Conservation (phyloP, 2,329 filamentous ascomycete genomes). For the Stachybotrys echinatus region DNA sequence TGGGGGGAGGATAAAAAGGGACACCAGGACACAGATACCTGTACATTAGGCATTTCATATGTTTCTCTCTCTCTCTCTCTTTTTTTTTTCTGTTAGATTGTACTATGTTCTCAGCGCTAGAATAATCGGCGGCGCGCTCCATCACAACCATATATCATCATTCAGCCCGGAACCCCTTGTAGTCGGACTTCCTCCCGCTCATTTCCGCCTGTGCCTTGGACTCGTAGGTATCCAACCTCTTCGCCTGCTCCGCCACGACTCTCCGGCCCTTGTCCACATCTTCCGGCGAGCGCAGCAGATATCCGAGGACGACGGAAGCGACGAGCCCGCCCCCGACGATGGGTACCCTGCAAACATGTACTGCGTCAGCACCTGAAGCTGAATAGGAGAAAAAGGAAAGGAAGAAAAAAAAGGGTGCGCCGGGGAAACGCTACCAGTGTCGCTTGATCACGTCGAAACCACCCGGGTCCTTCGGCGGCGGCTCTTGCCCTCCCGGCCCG, state of each 20-base stretch:
- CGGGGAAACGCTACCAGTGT: conserved; percentile 21
- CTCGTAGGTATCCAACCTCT: not conserved
- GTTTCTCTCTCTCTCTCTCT: too few relatives aligned
- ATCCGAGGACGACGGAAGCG: conserved; percentile 17
- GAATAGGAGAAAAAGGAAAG: not conserved
- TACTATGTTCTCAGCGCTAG: too few relatives aligned
- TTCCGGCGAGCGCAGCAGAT: conserved; percentile 14
- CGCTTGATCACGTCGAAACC: conserved; percentile 21
- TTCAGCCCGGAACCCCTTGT: not conserved
- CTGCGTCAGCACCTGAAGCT: too few relatives aligned
- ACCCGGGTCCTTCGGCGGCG: conserved; percentile 16
- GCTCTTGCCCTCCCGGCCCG: conserved; percentile 27
- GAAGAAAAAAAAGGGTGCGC: not conserved
- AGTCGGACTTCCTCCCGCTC: not conserved
- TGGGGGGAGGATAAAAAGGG: too few relatives aligned
- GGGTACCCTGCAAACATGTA: conserved; percentile 14
- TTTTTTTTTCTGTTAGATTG: too few relatives aligned
- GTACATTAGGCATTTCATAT: too few relatives aligned
- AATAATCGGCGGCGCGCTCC: too few relatives aligned
- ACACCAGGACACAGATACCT: too few relatives aligned
- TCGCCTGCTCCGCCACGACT: conserved; percentile 5
- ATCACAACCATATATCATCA: not conserved
- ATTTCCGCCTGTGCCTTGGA: not conserved
- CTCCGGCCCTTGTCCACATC: conserved; percentile 8
- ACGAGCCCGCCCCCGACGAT: conserved; percentile 21